Evolutionary conservation across 2,329 filamentous ascomycete species (phyloP).

Genomic region (Aureobasidium uvarum): DNA sequence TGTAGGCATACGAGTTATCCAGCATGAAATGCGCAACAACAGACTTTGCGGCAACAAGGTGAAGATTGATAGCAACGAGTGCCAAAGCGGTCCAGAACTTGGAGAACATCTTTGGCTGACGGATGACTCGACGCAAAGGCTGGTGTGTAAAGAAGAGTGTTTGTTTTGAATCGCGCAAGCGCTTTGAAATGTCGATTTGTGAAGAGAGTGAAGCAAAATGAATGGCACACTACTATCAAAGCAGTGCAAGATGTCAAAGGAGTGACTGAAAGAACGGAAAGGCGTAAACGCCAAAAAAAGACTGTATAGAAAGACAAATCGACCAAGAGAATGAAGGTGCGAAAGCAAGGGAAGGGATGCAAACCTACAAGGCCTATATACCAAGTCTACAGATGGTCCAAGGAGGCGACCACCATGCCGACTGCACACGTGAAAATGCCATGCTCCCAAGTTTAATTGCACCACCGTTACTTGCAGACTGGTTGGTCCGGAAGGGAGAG

Average conservation of each 20-base stretch:
- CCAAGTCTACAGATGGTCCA: conserved; percentile 2
- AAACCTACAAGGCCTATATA: conserved; percentile 20
- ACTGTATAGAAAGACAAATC: conserved; percentile 11
- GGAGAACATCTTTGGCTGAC: conserved; percentile 5
- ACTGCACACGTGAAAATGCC: conserved; percentile 9
- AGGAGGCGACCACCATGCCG: background rate
- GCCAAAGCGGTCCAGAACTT: conserved; percentile 11
- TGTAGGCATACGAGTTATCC: conserved; percentile 40
- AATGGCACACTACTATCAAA: conserved; percentile 25
- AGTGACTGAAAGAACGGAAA: conserved; percentile 23
- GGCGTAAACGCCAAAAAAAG: conserved; percentile 16
- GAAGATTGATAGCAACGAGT: conserved; percentile 32
- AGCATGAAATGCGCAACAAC: conserved; percentile 43
- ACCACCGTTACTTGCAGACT: conserved; percentile 8
- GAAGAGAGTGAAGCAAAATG: conserved; percentile 11
- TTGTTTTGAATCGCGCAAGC: conserved; percentile 8
- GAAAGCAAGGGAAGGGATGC: conserved; percentile 7
- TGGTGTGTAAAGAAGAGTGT: background rate
- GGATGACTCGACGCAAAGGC: background rate
- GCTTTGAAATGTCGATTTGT: background rate
- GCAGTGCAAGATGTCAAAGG: conserved; percentile 16
- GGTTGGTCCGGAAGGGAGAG: conserved; percentile 19
- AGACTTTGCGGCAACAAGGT: conserved; percentile 33
- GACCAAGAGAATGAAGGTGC: conserved; percentile 16
- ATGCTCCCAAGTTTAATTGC: conserved; percentile 22